phyloP scores from a whole-genome alignment of 2,329 filamentous ascomycete species.

The Xylariaceae sp. region DNA sequence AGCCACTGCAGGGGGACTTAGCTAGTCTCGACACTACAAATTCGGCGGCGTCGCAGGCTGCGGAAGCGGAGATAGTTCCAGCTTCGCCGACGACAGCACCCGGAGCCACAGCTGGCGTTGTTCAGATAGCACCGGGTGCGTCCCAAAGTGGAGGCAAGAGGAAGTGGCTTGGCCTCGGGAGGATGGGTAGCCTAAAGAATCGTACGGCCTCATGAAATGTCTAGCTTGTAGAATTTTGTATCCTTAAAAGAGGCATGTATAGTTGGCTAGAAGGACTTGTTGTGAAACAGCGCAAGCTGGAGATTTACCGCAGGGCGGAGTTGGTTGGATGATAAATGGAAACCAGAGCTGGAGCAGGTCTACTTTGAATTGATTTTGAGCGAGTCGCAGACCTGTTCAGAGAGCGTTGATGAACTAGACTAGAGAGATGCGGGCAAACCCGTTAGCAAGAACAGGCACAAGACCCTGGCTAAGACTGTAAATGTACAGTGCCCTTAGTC shows the following conservation, averaged over 20 bases:
- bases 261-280: neutral
- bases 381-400: neutral
- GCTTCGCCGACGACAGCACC: slow-evolving; percentile 22
- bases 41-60: slow-evolving; percentile 13
- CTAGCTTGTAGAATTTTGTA: slow-evolving; percentile 13
- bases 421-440: too few species aligned
- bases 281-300: neutral
- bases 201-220: slow-evolving; percentile 28
- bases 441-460: too few species aligned
- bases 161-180: slow-evolving; percentile 41
- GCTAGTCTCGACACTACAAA: slow-evolving; percentile 1
- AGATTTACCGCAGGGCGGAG: neutral
- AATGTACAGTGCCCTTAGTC: too few species aligned
- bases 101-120: slow-evolving; percentile 6
- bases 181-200: slow-evolving; percentile 35
- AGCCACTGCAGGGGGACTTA: slow-evolving; percentile 13
- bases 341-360: neutral
- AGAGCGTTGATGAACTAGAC: too few species aligned
- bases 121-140: slow-evolving; percentile 5
- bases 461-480: too few species aligned
- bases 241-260: slow-evolving; percentile 13
- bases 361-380: neutral
- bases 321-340: neutral
- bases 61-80: slow-evolving; percentile 10
- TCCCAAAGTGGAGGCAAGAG: slow-evolving; percentile 28